Base-by-base conservation (phyloP, 805 yeast genomes). In the Starmerella ratchasimensis region DNA sequence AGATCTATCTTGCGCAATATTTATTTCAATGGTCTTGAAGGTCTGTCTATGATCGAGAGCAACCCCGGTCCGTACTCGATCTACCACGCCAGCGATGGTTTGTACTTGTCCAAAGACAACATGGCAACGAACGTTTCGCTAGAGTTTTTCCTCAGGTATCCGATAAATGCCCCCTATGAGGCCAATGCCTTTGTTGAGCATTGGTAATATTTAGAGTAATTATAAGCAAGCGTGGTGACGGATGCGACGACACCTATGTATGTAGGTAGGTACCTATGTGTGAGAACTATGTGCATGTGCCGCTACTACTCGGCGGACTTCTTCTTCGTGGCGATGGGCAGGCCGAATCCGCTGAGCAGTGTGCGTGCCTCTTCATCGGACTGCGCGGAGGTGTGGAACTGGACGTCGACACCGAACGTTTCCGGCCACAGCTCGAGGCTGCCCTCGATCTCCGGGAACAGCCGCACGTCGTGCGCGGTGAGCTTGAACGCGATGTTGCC, bases 361-460 rank as follows among this genome's bases (percentile, higher is more conserved):
- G 80, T 74, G 58, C 93, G 75, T 8, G 97, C 96, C 53, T 82
- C 90, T 23, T 75, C 72, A 55, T 86, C 96, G 16, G 83, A 75
- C 61, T 84, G 83, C 6, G 97, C 94, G 25, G 81, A 64, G 16
- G 97, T 88, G 56, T 80, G 80, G 48, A 90, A 62, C 28, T 82
- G 80, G 39, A 90, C 67, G 55, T 83, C 80, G 67, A 88, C 69
- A 41, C 95, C 96, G 55, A 76, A 82, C 22, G 84, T 73, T 46
- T 67, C 72, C 27, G 94, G 86, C 81, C 88, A 90, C 46, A 80
- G 64, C 57, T 88, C 97, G 56, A 77, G 83, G 60, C 80, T 83
- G 41, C 76, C 72, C 55, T 86, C 94, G 44, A 90, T 74, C 61
- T 90, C 98, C 3, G 99, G 99, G 70, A 90, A 90, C 54, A 68